Conservation (phyloP, 2,329 filamentous ascomycete species). For the Trichoderma brevicompactum region DNA sequence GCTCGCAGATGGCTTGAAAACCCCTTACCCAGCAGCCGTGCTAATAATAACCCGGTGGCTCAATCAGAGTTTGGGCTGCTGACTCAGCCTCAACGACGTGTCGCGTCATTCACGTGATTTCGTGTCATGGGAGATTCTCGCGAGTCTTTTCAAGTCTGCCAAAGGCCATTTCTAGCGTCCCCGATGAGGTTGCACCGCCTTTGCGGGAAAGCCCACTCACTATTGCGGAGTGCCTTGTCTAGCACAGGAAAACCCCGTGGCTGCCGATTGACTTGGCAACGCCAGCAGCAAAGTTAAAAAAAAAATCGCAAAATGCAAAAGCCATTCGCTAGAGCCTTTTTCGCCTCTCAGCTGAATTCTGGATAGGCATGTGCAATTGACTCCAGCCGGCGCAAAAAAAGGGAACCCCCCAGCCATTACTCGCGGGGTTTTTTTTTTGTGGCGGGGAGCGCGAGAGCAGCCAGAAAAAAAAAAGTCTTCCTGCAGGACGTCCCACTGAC, state of each 20-base stretch:
- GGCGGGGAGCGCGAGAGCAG: conserved; percentile 10
- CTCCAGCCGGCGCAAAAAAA: conserved; percentile 7
- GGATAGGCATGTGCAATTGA: conserved; percentile 12
- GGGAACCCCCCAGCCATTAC: conserved; percentile 5
- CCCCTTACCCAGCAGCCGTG: conserved; percentile 2
- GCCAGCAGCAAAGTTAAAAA: conserved; percentile 1
- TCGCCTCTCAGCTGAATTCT: conserved; percentile 5
- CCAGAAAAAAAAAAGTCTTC: conserved; percentile 1
- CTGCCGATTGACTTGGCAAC: conserved; percentile 2
- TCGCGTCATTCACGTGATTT: conserved; percentile 40
- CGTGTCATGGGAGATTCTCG: conserved; percentile 38
- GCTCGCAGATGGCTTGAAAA: background rate
- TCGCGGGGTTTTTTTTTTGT: conserved; percentile 22
- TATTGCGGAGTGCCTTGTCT: background rate
- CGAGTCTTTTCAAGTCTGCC: background rate
- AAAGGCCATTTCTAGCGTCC: no score
- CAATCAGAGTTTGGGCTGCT: background rate
- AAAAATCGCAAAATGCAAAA: background rate
- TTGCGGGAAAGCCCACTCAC: background rate
- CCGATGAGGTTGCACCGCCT: background rate
- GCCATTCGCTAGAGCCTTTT: background rate
- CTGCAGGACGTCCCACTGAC: conserved; percentile 22
- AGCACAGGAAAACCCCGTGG: background rate
- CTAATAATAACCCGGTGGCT: background rate
- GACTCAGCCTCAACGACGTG: conserved; percentile 21